Base-by-base conservation (phyloP, 495 filamentous ascomycete species). In the Lepraria neglecta region DNA sequence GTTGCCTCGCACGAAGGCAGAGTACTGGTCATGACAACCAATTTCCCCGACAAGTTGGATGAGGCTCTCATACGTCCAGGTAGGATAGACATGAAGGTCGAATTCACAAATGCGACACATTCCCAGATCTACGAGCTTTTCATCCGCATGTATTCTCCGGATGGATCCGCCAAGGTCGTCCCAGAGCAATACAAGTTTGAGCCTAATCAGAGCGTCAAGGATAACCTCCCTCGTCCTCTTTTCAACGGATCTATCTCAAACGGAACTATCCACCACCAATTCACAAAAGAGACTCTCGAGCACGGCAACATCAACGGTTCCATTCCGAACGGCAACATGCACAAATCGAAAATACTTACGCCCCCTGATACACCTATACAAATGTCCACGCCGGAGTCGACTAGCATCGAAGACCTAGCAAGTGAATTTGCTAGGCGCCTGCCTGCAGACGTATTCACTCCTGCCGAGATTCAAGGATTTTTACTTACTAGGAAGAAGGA, bases 21-120 rank as follows among this genome's bases (percentile, higher is more conserved):
- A 31, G 80, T 92, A 10, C 78, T 94, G 9, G 83, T 94, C 73
- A 90, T 94, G 85, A 94, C 90, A 0, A 92, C 87, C 27, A 95
- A 95, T 71, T 79, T 85, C 58, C 85, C 84, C 1, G 86, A 92
- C 63, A 77, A 79, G 19, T 78, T 95, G 3, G 89, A 94, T 69
- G 75, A 81, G 3, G 90, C 90, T 1, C 77, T 95, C 14, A 84
- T 90, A 60, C 81, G 90, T 1, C 87, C 88, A 0, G 89, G 88
- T 2, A 79, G 90, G 4, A 82, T 91, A 6, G 90, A 95, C 66
- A 76, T 88, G 64, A 80, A 88, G 67, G 81, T 92, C 6, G 70
- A 76, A 43, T 92, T 94, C 69, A 77, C 80, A 14, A 84, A 86
- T 47, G 83, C 89, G 3, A 87, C 78, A 3, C 71, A 72, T 14